These are phyloP conservation scores for Taiozyma sp. DNA, from an alignment of 1,139 yeast species.

Conservation along the genomic window DNA sequence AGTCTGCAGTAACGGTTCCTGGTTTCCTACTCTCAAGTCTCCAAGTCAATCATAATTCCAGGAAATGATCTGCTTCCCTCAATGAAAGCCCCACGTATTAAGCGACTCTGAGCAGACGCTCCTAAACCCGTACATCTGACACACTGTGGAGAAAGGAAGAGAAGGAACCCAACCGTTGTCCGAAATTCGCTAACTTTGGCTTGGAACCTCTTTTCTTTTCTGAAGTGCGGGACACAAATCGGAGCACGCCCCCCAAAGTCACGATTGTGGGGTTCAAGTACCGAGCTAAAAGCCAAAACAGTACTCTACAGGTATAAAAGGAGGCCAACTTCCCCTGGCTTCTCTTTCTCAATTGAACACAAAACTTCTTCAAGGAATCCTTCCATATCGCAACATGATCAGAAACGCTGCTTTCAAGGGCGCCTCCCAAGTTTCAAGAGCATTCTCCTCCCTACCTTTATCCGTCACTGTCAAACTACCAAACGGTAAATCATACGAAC, in stretches of 20 bases:
- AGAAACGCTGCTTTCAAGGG: background rate
- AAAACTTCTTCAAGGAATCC: background rate
- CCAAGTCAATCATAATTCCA: too few relatives aligned
- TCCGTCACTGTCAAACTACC: slow-evolving; percentile 45
- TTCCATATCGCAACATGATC: background rate
- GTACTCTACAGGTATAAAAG: background rate
- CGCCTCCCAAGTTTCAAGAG: background rate
- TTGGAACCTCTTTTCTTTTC: background rate
- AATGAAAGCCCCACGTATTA: too few relatives aligned
- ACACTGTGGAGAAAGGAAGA: background rate
- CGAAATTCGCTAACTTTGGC: background rate
- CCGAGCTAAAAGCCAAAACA: background rate
- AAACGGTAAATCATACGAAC: slow-evolving; percentile 50
- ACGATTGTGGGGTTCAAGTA: background rate
- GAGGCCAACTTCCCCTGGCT: background rate
- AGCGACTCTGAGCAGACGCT: too few relatives aligned
- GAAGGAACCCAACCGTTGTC: background rate
- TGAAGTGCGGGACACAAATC: background rate
- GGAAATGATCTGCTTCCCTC: too few relatives aligned
- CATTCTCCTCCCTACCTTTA: background rate
- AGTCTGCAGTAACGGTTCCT: too few relatives aligned
- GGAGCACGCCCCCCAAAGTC: too few relatives aligned
- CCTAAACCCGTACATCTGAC: too few relatives aligned
- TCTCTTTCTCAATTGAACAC: background rate
- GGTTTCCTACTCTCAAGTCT: background rate